These are phyloP conservation scores for Nicotiana attenuata DNA, from an alignment of 257 asterid species.

Conservation along the genomic window DNA sequence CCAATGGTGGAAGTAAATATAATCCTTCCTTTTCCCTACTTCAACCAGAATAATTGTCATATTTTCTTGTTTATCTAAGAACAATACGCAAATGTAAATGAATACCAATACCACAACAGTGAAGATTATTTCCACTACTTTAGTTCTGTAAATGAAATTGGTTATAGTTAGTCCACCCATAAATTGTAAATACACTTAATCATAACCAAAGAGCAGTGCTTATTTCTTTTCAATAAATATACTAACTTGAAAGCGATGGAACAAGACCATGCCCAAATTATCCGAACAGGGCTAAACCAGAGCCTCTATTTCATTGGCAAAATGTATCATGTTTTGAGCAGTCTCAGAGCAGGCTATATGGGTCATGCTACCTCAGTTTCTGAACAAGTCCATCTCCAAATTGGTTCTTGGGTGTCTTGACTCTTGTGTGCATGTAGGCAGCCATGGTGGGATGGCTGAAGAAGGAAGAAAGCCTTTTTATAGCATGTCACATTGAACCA, in stretches of 20 bases:
- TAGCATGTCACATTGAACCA: no score
- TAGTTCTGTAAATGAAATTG: not conserved
- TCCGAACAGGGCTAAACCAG: not conserved
- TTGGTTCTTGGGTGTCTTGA: not conserved
- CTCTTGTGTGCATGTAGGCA: no score
- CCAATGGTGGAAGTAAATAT: no score
- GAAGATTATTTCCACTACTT: not conserved
- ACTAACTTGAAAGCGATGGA: not conserved
- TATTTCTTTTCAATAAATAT: not conserved
- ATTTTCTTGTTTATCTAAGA: not conserved
- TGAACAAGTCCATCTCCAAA: not conserved
- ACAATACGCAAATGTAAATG: not conserved
- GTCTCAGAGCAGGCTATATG: not conserved
- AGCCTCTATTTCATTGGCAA: constrained; percentile 10
- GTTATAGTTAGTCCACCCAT: not conserved
- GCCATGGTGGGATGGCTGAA: no score
- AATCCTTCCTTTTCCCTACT: no score
- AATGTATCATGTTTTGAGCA: constrained; percentile 4
- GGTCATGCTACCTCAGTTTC: constrained; percentile 9
- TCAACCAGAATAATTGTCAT: not conserved
- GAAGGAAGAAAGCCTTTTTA: no score
- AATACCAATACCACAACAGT: not conserved
- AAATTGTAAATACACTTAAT: not conserved
- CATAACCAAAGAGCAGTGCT: not conserved
- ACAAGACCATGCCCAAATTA: not conserved